Base-by-base conservation (phyloP, 108 stramenopile species). In the Fragilariopsis cylindrus region DNA sequence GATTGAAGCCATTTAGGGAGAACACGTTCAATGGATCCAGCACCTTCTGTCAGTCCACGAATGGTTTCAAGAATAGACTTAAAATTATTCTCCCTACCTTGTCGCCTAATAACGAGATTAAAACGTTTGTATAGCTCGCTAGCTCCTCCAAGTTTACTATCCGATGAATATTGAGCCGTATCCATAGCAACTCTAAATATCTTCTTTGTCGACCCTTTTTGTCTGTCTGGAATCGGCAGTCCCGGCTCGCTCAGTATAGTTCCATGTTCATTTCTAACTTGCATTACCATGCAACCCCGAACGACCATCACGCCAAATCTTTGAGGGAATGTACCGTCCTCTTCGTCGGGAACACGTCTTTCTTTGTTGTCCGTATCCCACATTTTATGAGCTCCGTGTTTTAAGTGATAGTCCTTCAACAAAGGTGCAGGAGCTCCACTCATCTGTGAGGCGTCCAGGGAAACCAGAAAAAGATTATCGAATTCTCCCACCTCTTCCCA, bases 61-160 rank as follows among this genome's bases (percentile, higher is more conserved):
- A 98, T 96, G 7, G 96, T 97, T 73, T 97, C 96, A 41, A 99
- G 74, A 9, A 98, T 85, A 19, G 96, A 77, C 81, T 95, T 97
- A 88, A 97, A 98, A 79, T 98, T 99, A 74, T 99, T 98, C 69
- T 97, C 97, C 50, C 87, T 70, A 7, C 96, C 93, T 41, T 95
- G 84, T 7, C 98, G 76, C 47, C 98, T 76, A 6, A 99, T 86
- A 4, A 99, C 79, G 12, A 99, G 64, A 78, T 99, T 99, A 30
- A 96, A 83, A 3, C 75, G 81, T 60, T 76, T 65, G 73, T 92
- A 90, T 45, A 86, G 82, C 44, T 78, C 79, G 16, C 80, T 85
- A 68, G 96, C 85, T 57, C 60, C 74, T 74, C 68, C 70, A 55
- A 85, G 86, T 57, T 85, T 82, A 1, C 76, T 80, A 71, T 95